phyloP scores from a whole-genome alignment of 1,284 basidiomycete genomes.

The Cutaneotrichosporon mucoides region DNA sequence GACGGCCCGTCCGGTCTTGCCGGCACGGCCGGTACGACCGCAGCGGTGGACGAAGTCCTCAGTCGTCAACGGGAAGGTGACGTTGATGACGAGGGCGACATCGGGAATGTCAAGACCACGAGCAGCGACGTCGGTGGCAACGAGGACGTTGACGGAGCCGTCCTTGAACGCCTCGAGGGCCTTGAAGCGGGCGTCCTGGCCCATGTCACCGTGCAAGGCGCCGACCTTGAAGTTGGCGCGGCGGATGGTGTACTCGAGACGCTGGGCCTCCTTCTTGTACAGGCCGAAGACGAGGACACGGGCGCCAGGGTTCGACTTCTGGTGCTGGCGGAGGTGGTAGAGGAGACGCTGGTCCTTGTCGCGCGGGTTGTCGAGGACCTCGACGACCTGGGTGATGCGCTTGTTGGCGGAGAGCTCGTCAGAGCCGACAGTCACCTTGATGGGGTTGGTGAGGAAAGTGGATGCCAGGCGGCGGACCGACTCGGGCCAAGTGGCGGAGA shows the following conservation, averaged over 20 bases:
- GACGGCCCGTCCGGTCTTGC: conserved; percentile 83
- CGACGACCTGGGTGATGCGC: conserved; percentile 69
- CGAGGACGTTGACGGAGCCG: conserved; percentile 76
- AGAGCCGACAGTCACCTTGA: conserved; percentile 89
- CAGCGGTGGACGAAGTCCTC: conserved; percentile 93
- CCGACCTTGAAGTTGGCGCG: conserved; percentile 80
- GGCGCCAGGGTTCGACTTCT: conserved; percentile 51
- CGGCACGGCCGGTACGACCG: conserved; percentile 90
- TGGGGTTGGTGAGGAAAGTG: conserved; percentile 79
- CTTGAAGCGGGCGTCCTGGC: conserved; percentile 78
- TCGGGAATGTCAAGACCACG: conserved; percentile 96
- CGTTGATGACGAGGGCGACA: conserved; percentile 87
- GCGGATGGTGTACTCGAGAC: conserved; percentile 76
- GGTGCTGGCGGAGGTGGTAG: conserved; percentile 62
- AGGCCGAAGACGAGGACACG: conserved; percentile 91
- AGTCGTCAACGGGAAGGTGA: conserved; percentile 94
- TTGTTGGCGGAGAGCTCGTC: conserved; percentile 95
- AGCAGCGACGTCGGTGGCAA: conserved; percentile 97
- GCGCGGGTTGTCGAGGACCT: conserved; percentile 82
- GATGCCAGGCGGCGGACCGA: conserved; percentile 89
- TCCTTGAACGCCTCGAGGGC: conserved; percentile 86
- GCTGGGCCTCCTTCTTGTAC: conserved; percentile 95
- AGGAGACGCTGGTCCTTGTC: conserved; percentile 78
- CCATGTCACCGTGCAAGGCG: conserved; percentile 88
- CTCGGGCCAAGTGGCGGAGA: conserved; percentile 98